phyloP scores from a whole-genome alignment of 139 green algal species.

The Volvox africanus region DNA sequence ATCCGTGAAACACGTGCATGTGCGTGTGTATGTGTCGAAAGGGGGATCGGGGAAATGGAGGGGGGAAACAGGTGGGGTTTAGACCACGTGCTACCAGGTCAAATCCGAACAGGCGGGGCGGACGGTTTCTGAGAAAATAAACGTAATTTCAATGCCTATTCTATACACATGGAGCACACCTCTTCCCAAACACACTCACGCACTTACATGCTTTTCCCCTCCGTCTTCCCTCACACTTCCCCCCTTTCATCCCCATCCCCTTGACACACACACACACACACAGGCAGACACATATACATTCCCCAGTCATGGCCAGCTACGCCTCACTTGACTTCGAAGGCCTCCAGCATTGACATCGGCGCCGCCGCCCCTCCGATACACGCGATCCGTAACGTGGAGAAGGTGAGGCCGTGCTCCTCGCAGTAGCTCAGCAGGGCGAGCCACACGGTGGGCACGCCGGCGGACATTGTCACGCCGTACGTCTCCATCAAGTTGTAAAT shows the following conservation, averaged over 20 bases:
- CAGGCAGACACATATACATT: not conserved
- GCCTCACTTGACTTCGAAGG: constrained; percentile 58
- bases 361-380: constrained; percentile 79
- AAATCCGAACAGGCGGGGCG: no score
- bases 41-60: not conserved
- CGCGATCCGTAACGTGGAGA: constrained; percentile 65
- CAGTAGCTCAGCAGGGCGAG: constrained; percentile 74
- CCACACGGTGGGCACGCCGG: constrained; percentile 86
- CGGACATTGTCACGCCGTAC: constrained; percentile 29
- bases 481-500: constrained; percentile 75
- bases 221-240: not conserved
- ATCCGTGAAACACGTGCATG: not conserved
- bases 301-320: not conserved
- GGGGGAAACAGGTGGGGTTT: not conserved
- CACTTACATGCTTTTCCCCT: not conserved
- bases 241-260: not conserved
- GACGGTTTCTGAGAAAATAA: not conserved
- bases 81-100: no score
- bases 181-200: not conserved
- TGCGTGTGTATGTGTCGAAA: not conserved
- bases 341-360: constrained; percentile 67
- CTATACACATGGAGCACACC: not conserved
- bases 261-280: not conserved
- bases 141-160: not conserved
- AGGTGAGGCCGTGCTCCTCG: constrained; percentile 49